phyloP scores from a whole-genome alignment of 805 yeast species.

The Yueomyces sinensis region DNA sequence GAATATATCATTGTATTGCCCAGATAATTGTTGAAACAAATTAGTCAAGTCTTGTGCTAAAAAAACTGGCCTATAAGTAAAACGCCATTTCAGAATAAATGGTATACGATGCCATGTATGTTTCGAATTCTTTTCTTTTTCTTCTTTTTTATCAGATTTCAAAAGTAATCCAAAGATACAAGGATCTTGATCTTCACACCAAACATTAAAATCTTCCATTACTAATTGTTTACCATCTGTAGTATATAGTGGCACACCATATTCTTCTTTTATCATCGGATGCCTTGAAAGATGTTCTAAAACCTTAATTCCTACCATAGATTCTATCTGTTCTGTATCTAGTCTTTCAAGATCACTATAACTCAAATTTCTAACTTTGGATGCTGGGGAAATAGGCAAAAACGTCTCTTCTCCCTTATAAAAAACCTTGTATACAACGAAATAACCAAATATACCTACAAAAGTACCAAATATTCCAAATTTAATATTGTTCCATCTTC shows the following conservation, averaged over 20 bases:
- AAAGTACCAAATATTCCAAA: slow-evolving; percentile 7
- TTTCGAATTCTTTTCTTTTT: neutral
- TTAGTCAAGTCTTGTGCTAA: slow-evolving; percentile 6
- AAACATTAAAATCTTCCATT: slow-evolving; percentile 13
- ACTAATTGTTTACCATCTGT: slow-evolving; percentile 9
- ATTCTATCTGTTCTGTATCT: slow-evolving; percentile 10
- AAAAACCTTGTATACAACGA: slow-evolving; percentile 17
- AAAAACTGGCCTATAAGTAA: slow-evolving; percentile 14
- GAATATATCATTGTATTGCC: slow-evolving; percentile 12
- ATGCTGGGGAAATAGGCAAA: slow-evolving; percentile 16
- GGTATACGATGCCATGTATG: slow-evolving; percentile 17
- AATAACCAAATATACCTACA: slow-evolving; percentile 15
- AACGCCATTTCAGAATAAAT: slow-evolving; percentile 14
- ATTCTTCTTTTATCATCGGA: slow-evolving; percentile 20
- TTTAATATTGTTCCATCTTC: slow-evolving; percentile 5
- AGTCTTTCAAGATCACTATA: slow-evolving; percentile 11
- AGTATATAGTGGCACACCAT: slow-evolving; percentile 19
- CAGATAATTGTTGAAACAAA: slow-evolving; percentile 11
- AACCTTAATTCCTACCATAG: slow-evolving; percentile 10
- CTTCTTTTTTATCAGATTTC: slow-evolving; percentile 6
- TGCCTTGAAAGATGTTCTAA: slow-evolving; percentile 16
- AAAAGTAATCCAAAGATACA: slow-evolving; percentile 17
- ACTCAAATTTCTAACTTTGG: slow-evolving; percentile 13
- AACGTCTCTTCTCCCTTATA: slow-evolving; percentile 15
- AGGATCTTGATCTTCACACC: slow-evolving; percentile 22